phyloP scores from a whole-genome alignment of 345 rosid species.

The Lagerstroemia speciosa region DNA sequence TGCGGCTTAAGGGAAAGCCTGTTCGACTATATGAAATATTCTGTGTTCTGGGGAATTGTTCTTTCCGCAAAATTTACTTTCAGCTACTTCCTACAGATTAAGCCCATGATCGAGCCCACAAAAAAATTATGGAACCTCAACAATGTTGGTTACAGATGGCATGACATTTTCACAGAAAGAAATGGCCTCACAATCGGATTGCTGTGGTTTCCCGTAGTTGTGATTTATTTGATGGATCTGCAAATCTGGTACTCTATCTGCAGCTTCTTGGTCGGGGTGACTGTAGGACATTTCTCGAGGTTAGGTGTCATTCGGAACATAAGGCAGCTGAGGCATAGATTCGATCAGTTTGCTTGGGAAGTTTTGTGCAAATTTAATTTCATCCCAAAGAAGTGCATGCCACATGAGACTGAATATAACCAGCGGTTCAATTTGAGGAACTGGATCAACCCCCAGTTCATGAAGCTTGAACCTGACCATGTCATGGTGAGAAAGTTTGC shows the following conservation, averaged over 20 bases:
- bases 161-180: conserved; percentile 36
- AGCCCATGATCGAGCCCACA: conserved; percentile 70
- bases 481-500: conserved; percentile 77
- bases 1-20: conserved; percentile 88
- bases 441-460: background rate
- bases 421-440: conserved; percentile 9
- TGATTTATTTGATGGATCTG: conserved; percentile 80
- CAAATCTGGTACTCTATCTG: conserved; percentile 70
- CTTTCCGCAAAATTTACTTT: conserved; percentile 65
- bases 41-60: conserved; percentile 60
- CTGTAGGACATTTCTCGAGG: conserved; percentile 62
- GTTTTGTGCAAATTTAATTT: conserved; percentile 83
- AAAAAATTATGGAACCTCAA: conserved; percentile 30
- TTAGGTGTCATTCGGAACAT: conserved; percentile 86
- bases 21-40: conserved; percentile 39
- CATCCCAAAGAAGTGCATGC: conserved; percentile 55
- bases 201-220: conserved; percentile 72
- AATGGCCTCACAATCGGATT: conserved; percentile 55
- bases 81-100: conserved; percentile 77
- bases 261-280: conserved; percentile 76
- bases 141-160: conserved; percentile 47
- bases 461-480: conserved; percentile 77
- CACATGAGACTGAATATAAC: background rate
- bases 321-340: conserved; percentile 69
- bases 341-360: conserved; percentile 78